Base-by-base conservation (phyloP, 768 basidiomycete genomes). In the Tylopilus subfusipes region DNA sequence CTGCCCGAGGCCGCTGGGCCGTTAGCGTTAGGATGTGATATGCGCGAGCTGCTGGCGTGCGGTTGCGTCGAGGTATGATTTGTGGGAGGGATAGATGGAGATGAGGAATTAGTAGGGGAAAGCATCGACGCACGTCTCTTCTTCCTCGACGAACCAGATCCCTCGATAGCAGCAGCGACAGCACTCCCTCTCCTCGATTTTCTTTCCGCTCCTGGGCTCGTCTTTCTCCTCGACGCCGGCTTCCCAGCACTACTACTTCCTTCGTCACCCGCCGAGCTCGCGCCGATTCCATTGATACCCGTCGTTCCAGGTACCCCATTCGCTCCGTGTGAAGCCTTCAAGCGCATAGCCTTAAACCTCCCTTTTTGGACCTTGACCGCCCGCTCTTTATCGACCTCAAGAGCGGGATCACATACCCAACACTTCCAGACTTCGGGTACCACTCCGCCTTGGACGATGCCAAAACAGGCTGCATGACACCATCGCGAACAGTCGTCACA, bases 381-480 rank as follows among this genome's bases (percentile, higher is more conserved):
- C 42, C 75, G 64, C 34, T 81, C 78, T 48, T 70, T 71, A 59
- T 83, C 78, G 19, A 81, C 78, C 13, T 71, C 62, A n/a, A 67
- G 24, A 14, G 61, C 42, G 5, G 84, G 79, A 53, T 76, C 71
- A 63, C 90, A 91, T 6, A 76, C 64, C 79, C 88, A 89, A 69
- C 93, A 97, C 22, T 72, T 70, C 77, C 88, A 93, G 53, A 85
- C 81, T 44, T 93, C 90, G 1, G 88, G 87, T 0, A 89, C 85
- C 42, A 71, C 60, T 8, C 68, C 67, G 5, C 76, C 79, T 49
- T 78, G 71, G 13, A 75, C 72, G 57, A 88, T 84, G 44, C 75
- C 80, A 60, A 88, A 88, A 71, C 93, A 94, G 9, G 82, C 84
- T 8, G 82, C 84, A 72, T 95, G 93, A 61, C 86, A 87, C 91